Evolutionary conservation across 1,139 yeast genomes (phyloP).

Genomic region (Spathaspora sp.): DNA sequence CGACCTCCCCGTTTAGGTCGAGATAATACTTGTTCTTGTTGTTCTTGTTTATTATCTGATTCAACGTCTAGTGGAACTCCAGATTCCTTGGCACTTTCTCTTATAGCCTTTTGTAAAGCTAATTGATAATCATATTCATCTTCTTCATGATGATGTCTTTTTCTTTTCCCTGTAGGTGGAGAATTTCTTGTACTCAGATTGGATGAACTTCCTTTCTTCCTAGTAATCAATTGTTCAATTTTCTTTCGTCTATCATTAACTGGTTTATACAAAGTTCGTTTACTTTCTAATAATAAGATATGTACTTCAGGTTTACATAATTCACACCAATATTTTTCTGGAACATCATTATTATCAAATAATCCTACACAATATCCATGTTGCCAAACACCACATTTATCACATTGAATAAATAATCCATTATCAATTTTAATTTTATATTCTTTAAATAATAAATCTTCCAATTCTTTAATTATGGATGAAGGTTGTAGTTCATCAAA

Average conservation of each 20-base stretch:
- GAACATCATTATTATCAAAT: constrained; percentile 68
- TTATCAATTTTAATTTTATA: constrained; percentile 68
- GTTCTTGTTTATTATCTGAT: constrained; percentile 5
- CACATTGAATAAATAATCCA: constrained; percentile 87
- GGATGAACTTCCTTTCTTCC: not conserved
- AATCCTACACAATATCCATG: constrained; percentile 95
- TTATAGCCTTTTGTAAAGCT: constrained; percentile 65
- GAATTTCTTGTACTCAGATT: constrained; percentile 1
- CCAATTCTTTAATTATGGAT: constrained; percentile 38
- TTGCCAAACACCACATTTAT: constrained; percentile 93
- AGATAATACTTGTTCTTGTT: no score
- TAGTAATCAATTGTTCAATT: constrained; percentile 29
- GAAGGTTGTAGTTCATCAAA: constrained; percentile 59
- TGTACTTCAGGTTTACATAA: constrained; percentile 83
- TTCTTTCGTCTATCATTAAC: constrained; percentile 48
- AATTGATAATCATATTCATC: constrained; percentile 62
- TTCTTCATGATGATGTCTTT: constrained; percentile 61
- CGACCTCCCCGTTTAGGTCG: not conserved
- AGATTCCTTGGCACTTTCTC: constrained; percentile 61
- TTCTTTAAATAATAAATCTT: constrained; percentile 44
- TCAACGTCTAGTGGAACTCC: constrained; percentile 8
- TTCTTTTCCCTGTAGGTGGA: constrained; percentile 53
- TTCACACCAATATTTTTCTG: constrained; percentile 94
- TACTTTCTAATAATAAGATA: constrained; percentile 37
- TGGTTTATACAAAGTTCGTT: constrained; percentile 50